These are phyloP conservation scores for Lachancea nothofagi DNA, from an alignment of 805 yeast species.

Conservation along the genomic window DNA sequence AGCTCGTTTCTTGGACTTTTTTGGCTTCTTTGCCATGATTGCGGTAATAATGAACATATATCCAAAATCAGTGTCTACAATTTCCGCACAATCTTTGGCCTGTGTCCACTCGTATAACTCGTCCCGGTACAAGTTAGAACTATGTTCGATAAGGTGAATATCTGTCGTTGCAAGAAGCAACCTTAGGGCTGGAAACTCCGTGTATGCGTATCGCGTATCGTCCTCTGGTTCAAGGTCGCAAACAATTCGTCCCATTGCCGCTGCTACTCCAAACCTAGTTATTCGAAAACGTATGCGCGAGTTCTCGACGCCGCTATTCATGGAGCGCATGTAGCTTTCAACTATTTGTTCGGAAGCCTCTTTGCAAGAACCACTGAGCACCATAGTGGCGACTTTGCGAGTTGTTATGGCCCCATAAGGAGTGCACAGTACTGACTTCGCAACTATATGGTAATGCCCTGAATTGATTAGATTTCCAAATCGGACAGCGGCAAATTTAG, in stretches of 20 bases:
- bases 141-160: constrained; percentile 4
- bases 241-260: constrained; percentile 16
- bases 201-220: constrained; percentile 2
- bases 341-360: constrained; percentile 10
- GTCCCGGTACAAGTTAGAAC: constrained; percentile 15
- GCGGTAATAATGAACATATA: constrained; percentile 11
- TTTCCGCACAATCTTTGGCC: constrained; percentile 10
- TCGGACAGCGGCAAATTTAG: constrained; percentile 10
- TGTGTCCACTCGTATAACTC: constrained; percentile 17
- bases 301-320: constrained; percentile 8
- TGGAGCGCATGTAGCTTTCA: constrained; percentile 11
- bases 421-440: constrained; percentile 5
- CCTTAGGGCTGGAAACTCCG: constrained; percentile 15
- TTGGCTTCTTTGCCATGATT: constrained; percentile 6
- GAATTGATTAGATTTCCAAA: constrained; percentile 11
- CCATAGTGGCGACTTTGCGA: constrained; percentile 7
- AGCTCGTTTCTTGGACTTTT: neutral
- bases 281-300: constrained; percentile 22
- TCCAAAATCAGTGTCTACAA: constrained; percentile 13
- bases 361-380: constrained; percentile 21
- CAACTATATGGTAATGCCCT: constrained; percentile 10
- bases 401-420: constrained; percentile 7
- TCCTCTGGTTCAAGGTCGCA: constrained; percentile 17
- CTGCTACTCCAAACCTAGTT: constrained; percentile 23
- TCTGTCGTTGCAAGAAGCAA: constrained; percentile 18